A percentile compares a stretch with the other conserved stretches of the same genome.
phyloP scores from a whole-genome alignment of 306 rosid genomes.

The Mimosa pudica region DNA sequence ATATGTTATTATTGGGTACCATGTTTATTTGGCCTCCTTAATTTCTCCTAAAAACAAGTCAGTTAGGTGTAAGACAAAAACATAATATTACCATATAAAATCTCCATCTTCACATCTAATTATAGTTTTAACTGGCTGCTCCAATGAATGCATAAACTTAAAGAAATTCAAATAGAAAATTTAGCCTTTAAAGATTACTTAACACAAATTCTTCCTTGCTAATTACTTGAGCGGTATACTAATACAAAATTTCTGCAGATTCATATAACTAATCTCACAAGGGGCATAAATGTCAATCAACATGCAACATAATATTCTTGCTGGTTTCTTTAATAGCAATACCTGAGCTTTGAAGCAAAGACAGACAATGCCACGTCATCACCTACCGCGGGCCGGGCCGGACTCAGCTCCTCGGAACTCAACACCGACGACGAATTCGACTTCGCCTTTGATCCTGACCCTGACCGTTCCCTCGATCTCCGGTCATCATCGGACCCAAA shows the following conservation, averaged over 20 bases:
- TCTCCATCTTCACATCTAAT: neutral
- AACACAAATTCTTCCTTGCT: neutral
- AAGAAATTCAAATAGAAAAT: neutral
- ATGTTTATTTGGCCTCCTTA: too few relatives aligned
- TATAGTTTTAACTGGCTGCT: neutral
- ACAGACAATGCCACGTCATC: conserved; percentile 77
- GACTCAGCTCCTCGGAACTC: conserved; percentile 86
- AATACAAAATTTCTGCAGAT: neutral
- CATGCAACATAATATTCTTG: conserved; percentile 24
- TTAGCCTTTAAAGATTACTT: conserved; percentile 4
- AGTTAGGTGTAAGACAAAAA: neutral
- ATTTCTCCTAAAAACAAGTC: too few relatives aligned
- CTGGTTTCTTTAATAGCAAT: neutral
- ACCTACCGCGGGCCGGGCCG: conserved; percentile 55
- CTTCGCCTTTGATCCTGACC: conserved; percentile 64
- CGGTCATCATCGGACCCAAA: conserved; percentile 77
- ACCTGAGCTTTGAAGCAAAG: conserved; percentile 84
- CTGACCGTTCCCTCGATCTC: conserved; percentile 75
- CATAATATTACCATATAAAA: neutral
- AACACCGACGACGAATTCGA: conserved; percentile 76
- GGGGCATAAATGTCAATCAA: conserved; percentile 45
- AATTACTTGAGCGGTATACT: neutral
- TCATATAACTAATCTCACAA: neutral
- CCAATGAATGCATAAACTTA: neutral
- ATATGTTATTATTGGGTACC: too few relatives aligned